Percentiles rank a stretch among this genome's conserved stretches.
These are phyloP conservation scores for Withania somnifera DNA, from an alignment of 305 asterid genomes.

Conservation along the genomic window DNA sequence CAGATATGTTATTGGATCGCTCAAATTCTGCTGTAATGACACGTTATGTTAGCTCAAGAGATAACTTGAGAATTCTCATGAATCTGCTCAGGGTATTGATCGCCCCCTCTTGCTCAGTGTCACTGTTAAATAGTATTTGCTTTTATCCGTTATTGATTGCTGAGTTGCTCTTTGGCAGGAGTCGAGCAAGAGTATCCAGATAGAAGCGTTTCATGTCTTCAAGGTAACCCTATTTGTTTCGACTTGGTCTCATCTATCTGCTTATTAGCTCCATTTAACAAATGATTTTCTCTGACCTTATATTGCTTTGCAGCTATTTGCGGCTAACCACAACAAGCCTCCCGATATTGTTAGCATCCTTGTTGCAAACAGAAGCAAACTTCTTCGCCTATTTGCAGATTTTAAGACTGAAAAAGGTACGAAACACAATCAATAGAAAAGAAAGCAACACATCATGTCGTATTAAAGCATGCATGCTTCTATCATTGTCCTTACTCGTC, in stretches of 20 bases:
- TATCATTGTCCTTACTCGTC: background rate
- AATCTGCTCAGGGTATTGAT: constrained; percentile 82
- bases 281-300: background rate
- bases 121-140: background rate
- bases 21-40: constrained; percentile 88
- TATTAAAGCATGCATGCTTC: background rate
- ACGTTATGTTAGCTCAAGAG: constrained; percentile 76
- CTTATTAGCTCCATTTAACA: background rate
- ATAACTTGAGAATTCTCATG: constrained; percentile 94
- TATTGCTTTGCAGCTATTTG: constrained; percentile 55
- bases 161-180: constrained; percentile 44
- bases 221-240: constrained; percentile 39
- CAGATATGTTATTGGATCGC: constrained; percentile 62
- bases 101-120: background rate
- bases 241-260: background rate
- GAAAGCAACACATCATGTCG: background rate
- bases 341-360: constrained; percentile 80
- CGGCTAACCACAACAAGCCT: constrained; percentile 87
- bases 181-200: constrained; percentile 88
- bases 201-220: constrained; percentile 94
- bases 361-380: constrained; percentile 76
- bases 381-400: constrained; percentile 89
- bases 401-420: constrained; percentile 76
- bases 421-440: background rate
- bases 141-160: background rate